Conservation (phyloP, 305 asterid genomes). For the Fraxinus floribunda region DNA sequence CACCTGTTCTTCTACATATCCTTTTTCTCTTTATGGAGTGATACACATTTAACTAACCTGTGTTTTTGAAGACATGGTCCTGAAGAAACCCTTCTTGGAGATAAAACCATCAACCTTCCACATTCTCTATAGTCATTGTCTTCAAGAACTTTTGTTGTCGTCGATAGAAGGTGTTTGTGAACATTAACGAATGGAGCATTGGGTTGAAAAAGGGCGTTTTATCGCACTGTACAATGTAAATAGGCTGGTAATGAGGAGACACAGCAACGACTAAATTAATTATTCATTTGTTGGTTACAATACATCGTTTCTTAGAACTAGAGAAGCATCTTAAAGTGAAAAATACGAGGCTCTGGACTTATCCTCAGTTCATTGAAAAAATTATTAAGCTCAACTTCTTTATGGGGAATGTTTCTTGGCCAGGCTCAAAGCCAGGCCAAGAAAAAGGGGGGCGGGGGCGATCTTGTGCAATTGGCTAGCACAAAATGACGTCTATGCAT, state of each 20-base stretch:
- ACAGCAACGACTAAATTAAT: background rate
- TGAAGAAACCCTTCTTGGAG: slow-evolving; percentile 55
- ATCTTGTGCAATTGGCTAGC: background rate
- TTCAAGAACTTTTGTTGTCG: background rate
- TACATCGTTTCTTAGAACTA: background rate
- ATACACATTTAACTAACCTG: background rate
- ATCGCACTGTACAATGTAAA: background rate
- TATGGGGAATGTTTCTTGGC: too few species aligned
- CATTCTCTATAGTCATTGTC: slow-evolving; percentile 36
- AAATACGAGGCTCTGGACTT: background rate
- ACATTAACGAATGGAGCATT: background rate
- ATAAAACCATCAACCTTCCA: slow-evolving; percentile 61
- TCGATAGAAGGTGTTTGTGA: background rate
- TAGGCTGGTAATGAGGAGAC: background rate
- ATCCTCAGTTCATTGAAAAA: background rate
- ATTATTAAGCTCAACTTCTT: background rate
- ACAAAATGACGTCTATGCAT: too few species aligned
- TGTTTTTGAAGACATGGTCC: slow-evolving; percentile 73
- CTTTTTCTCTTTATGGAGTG: background rate
- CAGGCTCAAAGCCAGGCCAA: too few species aligned
- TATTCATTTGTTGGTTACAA: background rate
- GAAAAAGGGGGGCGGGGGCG: too few species aligned
- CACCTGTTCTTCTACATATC: background rate
- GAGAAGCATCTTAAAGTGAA: background rate
- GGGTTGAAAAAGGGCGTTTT: background rate